phyloP scores from a whole-genome alignment of 106 monocot genomes.

The Apostasia ramifera region DNA sequence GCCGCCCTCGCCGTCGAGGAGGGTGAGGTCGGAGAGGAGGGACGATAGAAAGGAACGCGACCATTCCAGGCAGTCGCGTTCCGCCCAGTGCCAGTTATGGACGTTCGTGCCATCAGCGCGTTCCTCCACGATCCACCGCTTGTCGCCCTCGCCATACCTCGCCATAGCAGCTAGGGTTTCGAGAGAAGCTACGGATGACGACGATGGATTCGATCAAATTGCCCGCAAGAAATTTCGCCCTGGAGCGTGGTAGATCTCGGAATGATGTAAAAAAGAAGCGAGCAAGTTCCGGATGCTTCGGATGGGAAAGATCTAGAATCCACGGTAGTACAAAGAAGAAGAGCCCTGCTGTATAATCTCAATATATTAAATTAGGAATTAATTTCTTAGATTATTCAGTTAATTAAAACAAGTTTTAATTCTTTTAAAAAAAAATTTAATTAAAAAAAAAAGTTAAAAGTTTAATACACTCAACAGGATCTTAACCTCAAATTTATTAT shows the following conservation, averaged over 20 bases:
- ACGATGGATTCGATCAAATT: neutral
- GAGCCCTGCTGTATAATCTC: too few species aligned
- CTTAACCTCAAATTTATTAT: too few species aligned
- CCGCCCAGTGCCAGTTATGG: conserved; percentile 99
- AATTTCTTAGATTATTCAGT: too few species aligned
- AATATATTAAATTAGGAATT: too few species aligned
- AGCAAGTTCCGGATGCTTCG: neutral
- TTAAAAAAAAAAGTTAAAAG: too few species aligned
- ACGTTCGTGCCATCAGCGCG: conserved; percentile 92
- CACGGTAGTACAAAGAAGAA: too few species aligned
- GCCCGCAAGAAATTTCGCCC: neutral
- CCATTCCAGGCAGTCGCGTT: conserved; percentile 93
- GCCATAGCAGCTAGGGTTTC: conserved; percentile 45
- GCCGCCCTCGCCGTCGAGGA: conserved; percentile 58
- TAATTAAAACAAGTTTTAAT: too few species aligned
- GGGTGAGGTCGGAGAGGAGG: conserved; percentile 47
- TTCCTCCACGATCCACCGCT: conserved; percentile 96
- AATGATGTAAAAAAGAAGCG: neutral
- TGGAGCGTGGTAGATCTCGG: too few species aligned
- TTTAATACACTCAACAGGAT: too few species aligned
- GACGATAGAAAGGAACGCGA: conserved; percentile 62
- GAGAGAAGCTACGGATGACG: neutral
- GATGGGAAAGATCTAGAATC: neutral
- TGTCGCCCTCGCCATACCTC: conserved; percentile 92
- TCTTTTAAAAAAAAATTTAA: too few species aligned